Evolutionary conservation across 805 yeast species (phyloP), one percentile per base, ranked within the genome.

Genomic region (Jamesozyma jinghongensis): DNA sequence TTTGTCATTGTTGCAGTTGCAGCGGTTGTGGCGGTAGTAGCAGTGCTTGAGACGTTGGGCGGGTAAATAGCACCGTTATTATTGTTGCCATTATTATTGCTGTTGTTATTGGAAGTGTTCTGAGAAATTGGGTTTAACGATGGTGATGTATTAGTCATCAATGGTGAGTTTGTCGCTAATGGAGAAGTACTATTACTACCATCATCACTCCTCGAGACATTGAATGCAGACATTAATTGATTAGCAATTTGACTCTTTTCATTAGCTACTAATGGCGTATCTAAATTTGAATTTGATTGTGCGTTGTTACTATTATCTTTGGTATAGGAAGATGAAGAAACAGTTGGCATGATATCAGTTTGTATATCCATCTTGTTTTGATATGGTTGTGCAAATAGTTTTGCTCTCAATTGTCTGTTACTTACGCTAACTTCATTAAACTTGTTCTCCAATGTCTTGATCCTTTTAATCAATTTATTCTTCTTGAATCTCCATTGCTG

Each of bases 401-500:
- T 20, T 14, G 42, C 37, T 38, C 52, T 58, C 16, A 51, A 33
- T 22, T 50, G 49, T 27, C 52, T 48, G 38, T 59, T 59, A 22
- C 41, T 42, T n/a, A 42, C 20, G 20, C 52, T 50, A 11, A 53
- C 33, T 5, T 51, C 54, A n/a, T 49, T 49, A 40, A 58, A 54
- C 31, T 45, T 50, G 20, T 46, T 40, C 37, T 60, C 57, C 35
- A 57, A 37, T 2, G 42, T 30, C 13, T 51, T 47, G 4, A 56
- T 45, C 19, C 48, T 49, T 32, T 51, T 55, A 13, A 47, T 37
- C 34, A 53, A 42, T 18, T 43, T 45, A 33, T 42, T 42, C 38
- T 48, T 56, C 29, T 42, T 49, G 5, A 34, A 34, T 38, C 48
- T 48, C 62, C 62, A 56, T 36, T 46, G 46, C 7, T 41, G 34